Evolutionary conservation across 1,139 yeast genomes (phyloP), one percentile per base, ranked within the genome.

Genomic region (Taphrina pruni): DNA sequence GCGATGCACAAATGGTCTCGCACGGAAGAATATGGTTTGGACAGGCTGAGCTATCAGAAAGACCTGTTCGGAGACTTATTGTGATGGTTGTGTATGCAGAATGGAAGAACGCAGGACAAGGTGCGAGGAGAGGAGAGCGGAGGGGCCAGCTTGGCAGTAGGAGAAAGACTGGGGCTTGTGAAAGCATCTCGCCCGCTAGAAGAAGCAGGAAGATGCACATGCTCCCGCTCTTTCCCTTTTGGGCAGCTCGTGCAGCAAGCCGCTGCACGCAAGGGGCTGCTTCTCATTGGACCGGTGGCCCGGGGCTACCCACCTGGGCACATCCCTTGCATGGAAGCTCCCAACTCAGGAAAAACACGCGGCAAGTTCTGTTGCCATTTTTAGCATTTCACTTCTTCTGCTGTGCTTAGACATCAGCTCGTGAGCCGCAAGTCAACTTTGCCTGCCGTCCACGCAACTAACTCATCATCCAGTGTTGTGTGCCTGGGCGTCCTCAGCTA

Each of bases 51-150:
- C 17, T 17, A 17, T 17, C 17, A 17, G 17, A 26, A 26, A 26
- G 32, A 17, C 17, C 17, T 26, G 32, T 4, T 26, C 12, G 48
- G 20, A 45, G 48, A 45, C 2, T 45, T 45, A 45, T 45, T 45
- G 20, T 45, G 48, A 45, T 14, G 48, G 48, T 45, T 45, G 48
- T 45, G 48, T 45, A 45, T 45, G 48, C 20, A 17, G 20, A 17
- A 45, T 45, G 48, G 48, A 4, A 26, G 32, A 26, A 2, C 32
- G 4, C 32, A 45, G 48, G 48, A 14, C 43, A 39, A 14, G n/a
- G 48, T 4, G 20, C 12, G 48, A 45, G 20, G 48, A n/a, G 48
- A 45, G 20, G 48, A 45, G 20, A n/a, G n/a, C 8, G 48, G 48
- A 12, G 48, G 48, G 20, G n/a, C 8, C 48, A 6, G 14, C 43